Base-by-base conservation (phyloP, 106 monocot species). In the Cymbidium sinense region DNA sequence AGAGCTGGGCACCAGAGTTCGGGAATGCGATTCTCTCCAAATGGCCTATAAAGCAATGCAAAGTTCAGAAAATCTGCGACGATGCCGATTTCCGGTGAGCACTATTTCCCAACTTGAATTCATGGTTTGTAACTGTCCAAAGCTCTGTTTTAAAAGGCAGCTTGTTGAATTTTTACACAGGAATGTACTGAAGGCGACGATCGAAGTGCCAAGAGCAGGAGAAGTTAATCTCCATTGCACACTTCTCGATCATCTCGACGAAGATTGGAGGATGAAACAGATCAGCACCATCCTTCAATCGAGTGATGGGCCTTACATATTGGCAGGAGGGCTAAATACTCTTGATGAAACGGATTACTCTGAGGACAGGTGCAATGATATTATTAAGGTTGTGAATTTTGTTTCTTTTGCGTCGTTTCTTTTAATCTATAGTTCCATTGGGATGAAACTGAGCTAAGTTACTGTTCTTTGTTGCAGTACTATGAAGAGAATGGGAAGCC, bases 231-330 rank as follows among this genome's bases (percentile, higher is more conserved):
- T 91, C 44, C 82, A 87, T 77, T 96, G 96, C 83, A 96, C 93
- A 6, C 87, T 89, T 82, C 93, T 96, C 39, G 96, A 96, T 50
- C 96, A 93, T 77, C 93, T 96, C 1, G 86, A 93, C 78, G 96
- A 96, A 80, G 85, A 36, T 25, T 96, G 96, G 91, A 93, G 96
- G 43, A 88, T 96, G 96, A 96, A 91, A 67, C 93, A 96, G 78
- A 85, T 96, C 2, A 82, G 86, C 34, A 78, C 91, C 1, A 93
- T 96, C 23, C 80, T 96, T 13, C 77, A 75, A 64, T 85, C 89
- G 11, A 84, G 75, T 23, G 88, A 91, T 10, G 83, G 78, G 21
- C 96, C 93, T 5, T 91, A 96, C 75, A 91, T 96, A 21, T 64
- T 96, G 61, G 86, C 85, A 18, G 96, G 93, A 30, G 93, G 96